These are phyloP conservation scores for Globisporangium orthogonon DNA, from an alignment of 352 stramenopile genomes.

Conservation along the genomic window DNA sequence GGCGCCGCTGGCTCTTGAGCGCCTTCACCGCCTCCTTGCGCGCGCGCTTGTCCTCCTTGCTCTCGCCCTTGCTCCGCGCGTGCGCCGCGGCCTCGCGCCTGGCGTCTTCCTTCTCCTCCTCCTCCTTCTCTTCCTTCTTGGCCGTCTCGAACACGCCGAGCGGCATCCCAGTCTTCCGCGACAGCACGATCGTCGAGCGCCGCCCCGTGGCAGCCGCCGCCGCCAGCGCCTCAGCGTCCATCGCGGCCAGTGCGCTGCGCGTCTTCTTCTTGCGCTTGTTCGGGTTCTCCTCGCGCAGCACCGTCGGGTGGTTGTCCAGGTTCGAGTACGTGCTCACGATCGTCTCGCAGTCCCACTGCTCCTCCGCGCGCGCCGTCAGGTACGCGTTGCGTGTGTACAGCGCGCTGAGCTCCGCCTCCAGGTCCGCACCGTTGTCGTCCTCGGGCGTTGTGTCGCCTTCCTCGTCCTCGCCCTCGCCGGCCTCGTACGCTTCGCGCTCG, in stretches of 20 bases:
- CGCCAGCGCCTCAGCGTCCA: conserved; percentile 17
- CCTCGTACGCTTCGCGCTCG: conserved; percentile 55
- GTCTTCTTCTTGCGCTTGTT: conserved; percentile 85
- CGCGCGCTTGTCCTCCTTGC: conserved; percentile 88
- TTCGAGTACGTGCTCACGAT: conserved; percentile 98
- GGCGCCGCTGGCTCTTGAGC: conserved; percentile 85
- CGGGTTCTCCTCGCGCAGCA: conserved; percentile 71
- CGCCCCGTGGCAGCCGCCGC: not conserved
- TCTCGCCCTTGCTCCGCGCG: conserved; percentile 76
- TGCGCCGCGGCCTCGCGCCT: conserved; percentile 10
- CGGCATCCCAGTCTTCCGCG: conserved; percentile 93
- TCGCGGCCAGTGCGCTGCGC: conserved; percentile 19
- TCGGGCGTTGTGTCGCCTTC: conserved; percentile 16
- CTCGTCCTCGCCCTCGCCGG: conserved; percentile 36
- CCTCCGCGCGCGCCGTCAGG: conserved; percentile 45
- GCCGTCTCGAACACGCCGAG: conserved; percentile 84
- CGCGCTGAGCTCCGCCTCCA: conserved; percentile 24
- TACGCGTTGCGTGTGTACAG: conserved; percentile 65
- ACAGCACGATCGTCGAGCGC: conserved; percentile 84
- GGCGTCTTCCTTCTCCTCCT: conserved; percentile 13
- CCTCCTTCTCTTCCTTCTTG: conserved; percentile 7
- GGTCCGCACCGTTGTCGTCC: conserved; percentile 20
- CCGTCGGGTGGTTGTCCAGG: conserved; percentile 96
- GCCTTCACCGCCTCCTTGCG: conserved; percentile 91
- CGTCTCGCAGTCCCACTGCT: conserved; percentile 96